phyloP scores from a whole-genome alignment of 2,329 filamentous ascomycete genomes.

The Pestalotiopsis sp. region DNA sequence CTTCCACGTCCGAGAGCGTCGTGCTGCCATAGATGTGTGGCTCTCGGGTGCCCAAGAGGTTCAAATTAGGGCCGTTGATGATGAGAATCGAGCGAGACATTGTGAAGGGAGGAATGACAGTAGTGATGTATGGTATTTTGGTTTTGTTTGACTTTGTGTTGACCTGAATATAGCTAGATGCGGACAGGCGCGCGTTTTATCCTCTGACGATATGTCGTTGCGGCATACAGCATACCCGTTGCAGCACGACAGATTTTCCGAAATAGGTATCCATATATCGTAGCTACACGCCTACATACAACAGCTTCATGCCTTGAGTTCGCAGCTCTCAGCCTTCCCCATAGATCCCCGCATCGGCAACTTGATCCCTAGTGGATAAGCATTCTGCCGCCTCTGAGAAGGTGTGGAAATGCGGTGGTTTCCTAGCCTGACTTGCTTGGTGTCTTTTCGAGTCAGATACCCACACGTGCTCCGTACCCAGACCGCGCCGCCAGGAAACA shows the following conservation, averaged over 20 bases:
- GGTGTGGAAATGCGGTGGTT: background rate
- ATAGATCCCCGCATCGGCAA: background rate
- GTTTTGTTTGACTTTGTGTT: background rate
- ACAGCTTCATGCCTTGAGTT: background rate
- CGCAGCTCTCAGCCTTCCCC: background rate
- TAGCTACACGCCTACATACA: background rate
- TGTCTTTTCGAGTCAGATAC: background rate
- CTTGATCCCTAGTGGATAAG: background rate
- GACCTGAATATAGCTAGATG: background rate
- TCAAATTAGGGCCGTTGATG: constrained; percentile 83
- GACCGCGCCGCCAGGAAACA: background rate
- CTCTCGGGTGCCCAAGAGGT: constrained; percentile 76
- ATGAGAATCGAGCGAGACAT: constrained; percentile 58
- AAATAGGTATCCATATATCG: background rate
- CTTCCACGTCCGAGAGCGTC: constrained; percentile 65
- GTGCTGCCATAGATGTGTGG: constrained; percentile 73
- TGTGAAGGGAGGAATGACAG: background rate
- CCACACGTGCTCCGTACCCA: background rate
- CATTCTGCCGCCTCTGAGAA: background rate
- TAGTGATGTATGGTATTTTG: background rate
- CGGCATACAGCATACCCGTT: background rate
- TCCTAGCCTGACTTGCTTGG: background rate
- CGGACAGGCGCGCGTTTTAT: background rate
- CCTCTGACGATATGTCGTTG: background rate
- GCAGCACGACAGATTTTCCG: background rate